Evolutionary conservation across 441 rosid genomes (phyloP).

Genomic region (Corymbia calophylla): DNA sequence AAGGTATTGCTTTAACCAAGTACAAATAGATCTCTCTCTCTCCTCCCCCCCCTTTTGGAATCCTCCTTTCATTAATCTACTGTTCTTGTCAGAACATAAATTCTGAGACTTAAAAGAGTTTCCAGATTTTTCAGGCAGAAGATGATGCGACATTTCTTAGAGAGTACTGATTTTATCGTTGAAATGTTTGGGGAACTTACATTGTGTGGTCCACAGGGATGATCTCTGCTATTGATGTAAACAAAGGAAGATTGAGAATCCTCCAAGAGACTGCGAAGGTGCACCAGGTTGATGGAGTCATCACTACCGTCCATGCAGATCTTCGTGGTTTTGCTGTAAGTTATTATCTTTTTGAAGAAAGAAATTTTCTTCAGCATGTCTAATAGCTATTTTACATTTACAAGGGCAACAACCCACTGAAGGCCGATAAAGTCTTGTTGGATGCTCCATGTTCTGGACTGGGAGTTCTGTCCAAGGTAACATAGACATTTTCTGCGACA

Average conservation of each 20-base stretch:
- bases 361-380: neutral
- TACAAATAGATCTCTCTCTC: neutral
- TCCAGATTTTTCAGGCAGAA: neutral
- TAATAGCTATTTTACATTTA: constrained; percentile 1
- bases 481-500: neutral
- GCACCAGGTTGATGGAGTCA: constrained; percentile 57
- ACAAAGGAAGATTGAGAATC: constrained; percentile 86
- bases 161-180: neutral
- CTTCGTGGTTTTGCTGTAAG: constrained; percentile 66
- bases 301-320: constrained; percentile 68
- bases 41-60: neutral
- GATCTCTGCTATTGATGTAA: constrained; percentile 79
- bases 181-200: neutral
- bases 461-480: constrained; percentile 95
- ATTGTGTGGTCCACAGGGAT: constrained; percentile 28
- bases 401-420: constrained; percentile 35
- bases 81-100: neutral
- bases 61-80: neutral
- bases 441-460: constrained; percentile 99
- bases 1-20: constrained; percentile 38
- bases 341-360: constrained; percentile 5
- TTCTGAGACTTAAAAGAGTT: neutral
- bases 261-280: constrained; percentile 73
- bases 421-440: constrained; percentile 65
- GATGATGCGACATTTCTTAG: neutral